Evolutionary conservation across 768 basidiomycete species (phyloP).

Genomic region (Hygrocybe coccinea): DNA sequence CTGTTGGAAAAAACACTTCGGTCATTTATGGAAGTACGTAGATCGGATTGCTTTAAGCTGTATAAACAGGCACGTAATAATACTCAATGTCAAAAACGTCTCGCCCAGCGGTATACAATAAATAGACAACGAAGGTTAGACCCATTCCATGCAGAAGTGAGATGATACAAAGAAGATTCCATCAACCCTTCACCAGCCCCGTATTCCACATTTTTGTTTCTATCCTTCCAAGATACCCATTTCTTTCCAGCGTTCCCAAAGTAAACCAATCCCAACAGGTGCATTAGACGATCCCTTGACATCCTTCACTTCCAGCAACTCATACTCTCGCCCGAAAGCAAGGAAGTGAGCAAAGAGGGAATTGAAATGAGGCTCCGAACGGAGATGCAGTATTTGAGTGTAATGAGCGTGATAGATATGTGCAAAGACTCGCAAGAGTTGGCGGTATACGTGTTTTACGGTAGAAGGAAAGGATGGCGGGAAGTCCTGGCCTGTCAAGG

Average conservation of each 20-base stretch:
- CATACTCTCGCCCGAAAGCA: conserved; percentile 93
- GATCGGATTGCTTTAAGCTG: too few relatives aligned
- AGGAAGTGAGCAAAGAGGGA: conserved; percentile 98
- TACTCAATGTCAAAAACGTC: too few relatives aligned
- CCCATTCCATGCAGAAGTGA: too few relatives aligned
- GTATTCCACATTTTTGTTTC: not conserved
- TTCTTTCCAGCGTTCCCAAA: conserved; percentile 89
- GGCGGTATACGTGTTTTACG: conserved; percentile 91
- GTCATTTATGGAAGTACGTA: too few relatives aligned
- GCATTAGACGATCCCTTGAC: conserved; percentile 63
- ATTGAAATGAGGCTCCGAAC: conserved; percentile 93
- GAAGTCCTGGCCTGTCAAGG: conserved; percentile 74
- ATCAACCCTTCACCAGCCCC: not conserved
- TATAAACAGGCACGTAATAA: too few relatives aligned
- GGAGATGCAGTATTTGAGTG: conserved; percentile 84
- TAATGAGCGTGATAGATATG: conserved; percentile 98
- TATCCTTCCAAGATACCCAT: conserved; percentile 57
- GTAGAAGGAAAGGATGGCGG: conserved; percentile 84
- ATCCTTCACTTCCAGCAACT: conserved; percentile 86
- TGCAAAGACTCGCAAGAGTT: conserved; percentile 94
- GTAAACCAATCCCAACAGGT: conserved; percentile 66
- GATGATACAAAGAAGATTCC: not conserved
- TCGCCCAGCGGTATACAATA: too few relatives aligned
- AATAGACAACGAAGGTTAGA: too few relatives aligned
- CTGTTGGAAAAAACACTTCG: too few relatives aligned